Evolutionary conservation across 2,329 filamentous ascomycete species (phyloP).

Genomic region (Westerdykella aurantiaca): DNA sequence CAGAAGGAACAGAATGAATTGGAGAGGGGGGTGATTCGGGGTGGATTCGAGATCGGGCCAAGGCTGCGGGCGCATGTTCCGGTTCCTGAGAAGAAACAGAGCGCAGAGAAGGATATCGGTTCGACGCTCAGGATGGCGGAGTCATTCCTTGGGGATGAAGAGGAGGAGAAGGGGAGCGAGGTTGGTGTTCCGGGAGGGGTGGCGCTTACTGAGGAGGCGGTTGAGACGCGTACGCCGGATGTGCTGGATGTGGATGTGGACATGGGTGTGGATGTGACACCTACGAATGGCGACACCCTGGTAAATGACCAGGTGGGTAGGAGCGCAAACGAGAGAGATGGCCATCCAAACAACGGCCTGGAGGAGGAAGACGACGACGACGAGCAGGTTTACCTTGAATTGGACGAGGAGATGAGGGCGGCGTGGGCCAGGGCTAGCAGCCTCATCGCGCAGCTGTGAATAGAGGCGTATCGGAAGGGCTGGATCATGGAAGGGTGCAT

Average conservation of each 20-base stretch:
- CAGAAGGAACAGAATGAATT: constrained; percentile 23
- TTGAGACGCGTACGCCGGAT: constrained; percentile 43
- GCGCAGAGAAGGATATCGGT: background rate
- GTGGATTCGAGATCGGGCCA: background rate
- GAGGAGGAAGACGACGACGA: too few relatives aligned
- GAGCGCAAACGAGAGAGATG: too few relatives aligned
- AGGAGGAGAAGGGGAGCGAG: constrained; percentile 24
- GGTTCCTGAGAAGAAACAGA: background rate
- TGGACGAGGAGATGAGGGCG: too few relatives aligned
- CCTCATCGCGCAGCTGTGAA: too few relatives aligned
- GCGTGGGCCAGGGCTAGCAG: too few relatives aligned
- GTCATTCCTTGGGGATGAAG: background rate
- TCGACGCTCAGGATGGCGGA: background rate
- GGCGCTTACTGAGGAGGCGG: constrained; percentile 53
- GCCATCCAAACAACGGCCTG: too few relatives aligned
- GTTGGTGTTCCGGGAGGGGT: constrained; percentile 50
- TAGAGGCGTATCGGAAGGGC: too few relatives aligned
- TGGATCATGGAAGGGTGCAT: too few relatives aligned
- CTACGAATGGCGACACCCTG: too few relatives aligned
- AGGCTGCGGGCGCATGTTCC: background rate
- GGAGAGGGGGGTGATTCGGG: constrained; percentile 9
- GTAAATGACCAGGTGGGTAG: too few relatives aligned
- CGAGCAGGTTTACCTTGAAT: too few relatives aligned
- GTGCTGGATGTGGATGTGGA: constrained; percentile 7
- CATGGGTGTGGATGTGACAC: too few relatives aligned